Evolutionary conservation across 176 grass and related monocot species (phyloP).

Genomic region (Puccinellia tenuiflora): DNA sequence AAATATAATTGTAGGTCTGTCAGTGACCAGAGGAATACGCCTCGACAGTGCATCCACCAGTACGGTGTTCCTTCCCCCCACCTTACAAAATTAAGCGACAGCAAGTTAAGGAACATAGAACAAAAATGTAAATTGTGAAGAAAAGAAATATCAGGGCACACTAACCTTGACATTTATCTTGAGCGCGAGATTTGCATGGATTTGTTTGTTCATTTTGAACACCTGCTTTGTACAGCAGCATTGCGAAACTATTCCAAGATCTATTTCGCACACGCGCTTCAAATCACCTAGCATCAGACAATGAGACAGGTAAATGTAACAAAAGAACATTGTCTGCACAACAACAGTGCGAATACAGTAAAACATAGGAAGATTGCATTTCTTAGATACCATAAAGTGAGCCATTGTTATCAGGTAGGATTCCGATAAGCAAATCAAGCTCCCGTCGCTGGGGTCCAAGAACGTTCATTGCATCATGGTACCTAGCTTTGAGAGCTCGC

Average conservation of each 20-base stretch:
- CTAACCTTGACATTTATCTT: slow-evolving; percentile 99
- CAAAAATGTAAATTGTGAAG: background rate
- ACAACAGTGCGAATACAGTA: background rate
- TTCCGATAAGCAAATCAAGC: slow-evolving; percentile 81
- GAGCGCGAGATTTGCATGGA: slow-evolving; percentile 83
- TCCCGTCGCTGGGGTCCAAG: slow-evolving; percentile 60
- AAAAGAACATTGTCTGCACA: background rate
- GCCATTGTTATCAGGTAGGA: slow-evolving; percentile 90
- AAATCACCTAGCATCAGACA: slow-evolving; percentile 54
- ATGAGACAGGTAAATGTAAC: background rate
- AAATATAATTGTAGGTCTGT: slow-evolving; percentile 88
- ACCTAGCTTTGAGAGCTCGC: slow-evolving; percentile 49
- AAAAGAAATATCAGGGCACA: background rate
- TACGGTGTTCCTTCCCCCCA: slow-evolving; percentile 90
- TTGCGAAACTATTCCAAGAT: slow-evolving; percentile 81
- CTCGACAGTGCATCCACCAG: slow-evolving; percentile 75
- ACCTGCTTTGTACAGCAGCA: slow-evolving; percentile 92
- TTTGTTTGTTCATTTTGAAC: slow-evolving; percentile 69
- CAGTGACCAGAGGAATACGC: slow-evolving; percentile 78
- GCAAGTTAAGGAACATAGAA: slow-evolving; percentile 2
- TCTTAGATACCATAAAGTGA: slow-evolving; percentile 68
- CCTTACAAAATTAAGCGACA: slow-evolving; percentile 33
- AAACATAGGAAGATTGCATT: background rate
- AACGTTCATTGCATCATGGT: slow-evolving; percentile 54
- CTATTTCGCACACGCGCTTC: slow-evolving; percentile 93